Evolutionary conservation across 2,329 filamentous ascomycete species (phyloP).

Genomic region (Neonectria punicea): DNA sequence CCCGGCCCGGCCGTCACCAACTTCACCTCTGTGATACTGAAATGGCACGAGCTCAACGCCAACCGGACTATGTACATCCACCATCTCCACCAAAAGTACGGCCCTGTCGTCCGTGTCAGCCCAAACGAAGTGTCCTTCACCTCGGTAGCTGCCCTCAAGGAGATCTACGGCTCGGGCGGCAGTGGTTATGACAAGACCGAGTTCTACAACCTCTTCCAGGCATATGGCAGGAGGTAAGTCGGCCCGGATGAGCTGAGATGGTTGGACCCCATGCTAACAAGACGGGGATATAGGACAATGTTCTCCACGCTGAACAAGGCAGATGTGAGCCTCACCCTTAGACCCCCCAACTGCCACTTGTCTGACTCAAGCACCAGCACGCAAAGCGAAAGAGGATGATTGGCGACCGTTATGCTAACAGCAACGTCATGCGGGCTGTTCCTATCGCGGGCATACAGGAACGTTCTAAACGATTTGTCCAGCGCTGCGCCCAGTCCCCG

Average conservation of each 20-base stretch:
- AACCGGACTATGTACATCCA: conserved; percentile 66
- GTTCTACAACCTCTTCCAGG: conserved; percentile 70
- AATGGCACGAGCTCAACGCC: conserved; percentile 66
- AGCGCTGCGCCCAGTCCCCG: conserved; percentile 59
- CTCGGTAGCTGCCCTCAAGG: conserved; percentile 65
- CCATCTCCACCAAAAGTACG: conserved; percentile 63
- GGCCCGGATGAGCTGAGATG: conserved; percentile 12
- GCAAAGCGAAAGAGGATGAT: conserved; percentile 70
- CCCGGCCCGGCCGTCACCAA: conserved; percentile 61
- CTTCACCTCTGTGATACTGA: conserved; percentile 62
- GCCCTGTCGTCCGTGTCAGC: conserved; percentile 66
- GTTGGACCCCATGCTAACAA: conserved; percentile 9
- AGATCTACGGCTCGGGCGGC: conserved; percentile 71
- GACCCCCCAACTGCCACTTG: too few species aligned
- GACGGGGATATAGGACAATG: conserved; percentile 59
- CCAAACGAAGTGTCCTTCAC: conserved; percentile 70
- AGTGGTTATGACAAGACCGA: conserved; percentile 74
- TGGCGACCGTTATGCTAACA: conserved; percentile 75
- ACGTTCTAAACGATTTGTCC: conserved; percentile 65
- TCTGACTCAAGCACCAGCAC: conserved; percentile 57
- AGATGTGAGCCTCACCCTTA: conserved; percentile 52
- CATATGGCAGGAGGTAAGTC: conserved; percentile 65
- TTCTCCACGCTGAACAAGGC: conserved; percentile 67
- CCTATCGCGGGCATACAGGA: conserved; percentile 68
- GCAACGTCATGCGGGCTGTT: conserved; percentile 67